These are phyloP conservation scores for Cytospora paraplurivora DNA, from an alignment of 2,329 filamentous ascomycete species.

Conservation along the genomic window DNA sequence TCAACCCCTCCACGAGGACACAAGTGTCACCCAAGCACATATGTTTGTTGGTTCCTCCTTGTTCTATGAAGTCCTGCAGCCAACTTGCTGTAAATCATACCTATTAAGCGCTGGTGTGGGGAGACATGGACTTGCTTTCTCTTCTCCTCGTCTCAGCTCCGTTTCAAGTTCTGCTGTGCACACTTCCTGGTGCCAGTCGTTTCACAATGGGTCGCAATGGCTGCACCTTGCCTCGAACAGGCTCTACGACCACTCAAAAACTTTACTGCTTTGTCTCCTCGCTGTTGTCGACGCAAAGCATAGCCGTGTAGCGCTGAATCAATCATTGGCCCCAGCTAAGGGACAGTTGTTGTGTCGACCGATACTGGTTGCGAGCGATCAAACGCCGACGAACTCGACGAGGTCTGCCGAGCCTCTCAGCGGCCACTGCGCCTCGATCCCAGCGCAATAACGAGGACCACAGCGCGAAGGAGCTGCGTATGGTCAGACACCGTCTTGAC, in stretches of 20 bases:
- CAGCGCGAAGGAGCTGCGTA: neutral
- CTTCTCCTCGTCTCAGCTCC: slow-evolving; percentile 32
- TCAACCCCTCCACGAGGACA: no score
- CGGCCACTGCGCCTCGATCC: neutral
- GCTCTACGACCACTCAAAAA: neutral
- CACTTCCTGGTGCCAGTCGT: slow-evolving; percentile 10
- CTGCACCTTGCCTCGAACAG: slow-evolving; percentile 9
- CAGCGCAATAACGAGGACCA: neutral
- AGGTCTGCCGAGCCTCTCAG: neutral
- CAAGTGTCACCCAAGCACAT: neutral
- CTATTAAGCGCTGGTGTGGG: slow-evolving; percentile 2
- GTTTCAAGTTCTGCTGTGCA: slow-evolving; percentile 31
- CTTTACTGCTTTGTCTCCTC: neutral
- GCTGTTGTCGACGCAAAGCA: neutral
- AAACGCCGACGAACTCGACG: neutral
- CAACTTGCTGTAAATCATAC: neutral
- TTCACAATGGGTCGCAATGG: slow-evolving; percentile 16
- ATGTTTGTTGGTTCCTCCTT: neutral
- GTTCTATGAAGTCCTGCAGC: neutral
- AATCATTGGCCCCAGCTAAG: neutral
- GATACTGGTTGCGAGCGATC: neutral
- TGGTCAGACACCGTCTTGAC: neutral
- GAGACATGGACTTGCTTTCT: neutral
- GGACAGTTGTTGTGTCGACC: neutral
- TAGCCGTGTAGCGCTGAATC: neutral